Percentiles rank a stretch among this genome's conserved stretches.
phyloP scores from a whole-genome alignment of 768 basidiomycete species.

The Pulveroboletus sp. region DNA sequence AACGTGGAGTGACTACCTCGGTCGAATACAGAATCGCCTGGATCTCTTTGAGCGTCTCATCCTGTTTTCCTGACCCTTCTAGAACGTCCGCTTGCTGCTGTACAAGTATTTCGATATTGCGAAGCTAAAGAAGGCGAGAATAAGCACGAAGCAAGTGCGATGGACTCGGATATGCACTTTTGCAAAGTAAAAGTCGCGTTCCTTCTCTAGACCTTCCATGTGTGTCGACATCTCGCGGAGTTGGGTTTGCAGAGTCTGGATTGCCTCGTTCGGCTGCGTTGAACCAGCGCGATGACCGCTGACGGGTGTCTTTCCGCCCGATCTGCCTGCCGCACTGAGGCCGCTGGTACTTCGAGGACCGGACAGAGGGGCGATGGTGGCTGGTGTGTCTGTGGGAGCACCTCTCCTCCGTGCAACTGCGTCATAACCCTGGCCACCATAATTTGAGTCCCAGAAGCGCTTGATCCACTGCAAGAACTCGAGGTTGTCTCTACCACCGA shows the following conservation, averaged over 20 bases:
- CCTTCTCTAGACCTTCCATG: conserved; percentile 91
- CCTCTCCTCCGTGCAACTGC: conserved; percentile 78
- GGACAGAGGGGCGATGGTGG: conserved; percentile 67
- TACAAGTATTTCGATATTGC: conserved; percentile 93
- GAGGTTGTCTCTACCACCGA: conserved; percentile 75
- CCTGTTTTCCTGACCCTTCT: conserved; percentile 53
- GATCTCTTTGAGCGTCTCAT: conserved; percentile 65
- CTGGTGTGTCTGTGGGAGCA: conserved; percentile 68
- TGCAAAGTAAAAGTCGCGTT: conserved; percentile 97
- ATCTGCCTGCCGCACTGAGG: conserved; percentile 37
- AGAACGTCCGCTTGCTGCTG: conserved; percentile 69
- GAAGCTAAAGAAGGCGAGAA: conserved; percentile 52
- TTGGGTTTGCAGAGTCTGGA: conserved; percentile 68
- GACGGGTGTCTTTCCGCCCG: conserved; percentile 71
- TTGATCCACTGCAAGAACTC: conserved; percentile 98
- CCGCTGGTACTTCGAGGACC: conserved; percentile 38
- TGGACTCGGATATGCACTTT: conserved; percentile 54
- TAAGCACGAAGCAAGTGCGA: conserved; percentile 4
- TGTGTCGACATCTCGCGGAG: conserved; percentile 76
- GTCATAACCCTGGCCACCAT: conserved; percentile 83
- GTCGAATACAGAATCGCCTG: conserved; percentile 94
- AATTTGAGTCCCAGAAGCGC: conserved; percentile 92
- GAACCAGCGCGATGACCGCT: conserved; percentile 63
- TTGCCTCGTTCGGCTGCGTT: conserved; percentile 59
- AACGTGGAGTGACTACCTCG: conserved; percentile 55